Evolutionary conservation across 768 basidiomycete species (phyloP).

Genomic region (Hemileccinum impolitum): DNA sequence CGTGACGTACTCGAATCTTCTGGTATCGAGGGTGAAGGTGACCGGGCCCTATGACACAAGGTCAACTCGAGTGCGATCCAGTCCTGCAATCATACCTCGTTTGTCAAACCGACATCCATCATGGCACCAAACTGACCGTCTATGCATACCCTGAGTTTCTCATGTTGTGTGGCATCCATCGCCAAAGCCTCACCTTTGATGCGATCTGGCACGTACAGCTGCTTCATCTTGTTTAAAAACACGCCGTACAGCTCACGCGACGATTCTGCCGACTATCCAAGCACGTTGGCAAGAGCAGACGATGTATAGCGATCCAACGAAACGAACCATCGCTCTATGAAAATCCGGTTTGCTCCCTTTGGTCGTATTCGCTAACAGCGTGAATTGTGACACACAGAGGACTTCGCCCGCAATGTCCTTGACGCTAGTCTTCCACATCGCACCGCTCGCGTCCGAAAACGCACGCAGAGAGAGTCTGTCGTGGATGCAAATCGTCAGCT

Average conservation of each 20-base stretch:
- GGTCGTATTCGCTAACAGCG: slow-evolving; percentile 78
- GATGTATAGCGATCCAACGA: neutral
- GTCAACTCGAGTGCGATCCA: neutral
- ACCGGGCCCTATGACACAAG: slow-evolving; percentile 62
- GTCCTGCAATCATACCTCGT: slow-evolving; percentile 58
- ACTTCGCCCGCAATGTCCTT: slow-evolving; percentile 89
- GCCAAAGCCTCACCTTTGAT: slow-evolving; percentile 59
- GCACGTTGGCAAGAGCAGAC: neutral
- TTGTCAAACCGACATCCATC: slow-evolving; percentile 88
- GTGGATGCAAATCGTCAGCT: slow-evolving; percentile 4
- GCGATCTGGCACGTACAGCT: slow-evolving; percentile 67
- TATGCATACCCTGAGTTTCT: slow-evolving; percentile 26
- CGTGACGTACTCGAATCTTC: slow-evolving; percentile 67
- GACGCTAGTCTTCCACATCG: slow-evolving; percentile 86
- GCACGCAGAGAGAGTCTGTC: slow-evolving; percentile 67
- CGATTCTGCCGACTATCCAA: slow-evolving; percentile 56
- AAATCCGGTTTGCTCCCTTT: slow-evolving; percentile 94
- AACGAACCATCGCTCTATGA: slow-evolving; percentile 83
- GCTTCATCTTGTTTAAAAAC: slow-evolving; percentile 66
- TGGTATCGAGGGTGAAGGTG: slow-evolving; percentile 80
- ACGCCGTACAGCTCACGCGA: slow-evolving; percentile 68
- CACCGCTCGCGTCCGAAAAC: slow-evolving; percentile 59
- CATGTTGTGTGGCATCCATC: neutral
- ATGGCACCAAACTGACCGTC: slow-evolving; percentile 95
- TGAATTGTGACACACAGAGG: slow-evolving; percentile 94